Base-by-base conservation (phyloP, 768 basidiomycete species). In the Psilocybe cyanescens region DNA sequence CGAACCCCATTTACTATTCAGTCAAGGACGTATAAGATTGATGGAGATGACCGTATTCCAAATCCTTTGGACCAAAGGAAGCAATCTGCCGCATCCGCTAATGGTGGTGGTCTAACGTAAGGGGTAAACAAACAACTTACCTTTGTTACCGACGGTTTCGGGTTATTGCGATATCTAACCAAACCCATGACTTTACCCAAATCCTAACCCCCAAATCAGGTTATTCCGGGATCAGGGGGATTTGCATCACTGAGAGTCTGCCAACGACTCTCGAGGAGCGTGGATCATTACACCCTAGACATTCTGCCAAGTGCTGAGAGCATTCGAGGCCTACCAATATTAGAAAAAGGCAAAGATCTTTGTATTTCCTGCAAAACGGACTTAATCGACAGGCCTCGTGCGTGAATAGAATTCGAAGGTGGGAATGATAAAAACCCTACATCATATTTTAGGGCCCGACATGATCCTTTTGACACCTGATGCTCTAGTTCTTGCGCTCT, bases 91-190 rank as follows among this genome's bases (percentile, higher is more conserved):
- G 55, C 35, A 44, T 49, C 58, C 62, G 60, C 48, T 52, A 61
- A 59, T 61, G 57, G 64, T 56, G 41, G 28, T 24, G 41, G 50
- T 30, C 24, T 66, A 67, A 70, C 68, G 68, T 70, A 68, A 70
- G 52, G 58, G 44, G 65, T 51, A 63, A 65, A 59, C 64, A 58
- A 62, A 46, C 67, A 63, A 54, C 35, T 59, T 44, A 41, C 59
- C 49, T 45, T 51, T 57, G 46, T 56, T 65, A 59, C 69, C 69
- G 67, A 70, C 66, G 59, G 63, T 63, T 61, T 70, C 69, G 69
- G 69, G 59, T 63, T 66, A 55, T 61, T 65, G 65, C 64, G 64
- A 61, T 37, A 53, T 45, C 56, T 57, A 16, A 37, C 16, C 28
- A 37, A 62, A 61, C 62, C 48, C 62, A 64, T 67, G 64, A 65